phyloP scores from a whole-genome alignment of 169 alveolate genomes.

The Besnoitia besnoiti region DNA sequence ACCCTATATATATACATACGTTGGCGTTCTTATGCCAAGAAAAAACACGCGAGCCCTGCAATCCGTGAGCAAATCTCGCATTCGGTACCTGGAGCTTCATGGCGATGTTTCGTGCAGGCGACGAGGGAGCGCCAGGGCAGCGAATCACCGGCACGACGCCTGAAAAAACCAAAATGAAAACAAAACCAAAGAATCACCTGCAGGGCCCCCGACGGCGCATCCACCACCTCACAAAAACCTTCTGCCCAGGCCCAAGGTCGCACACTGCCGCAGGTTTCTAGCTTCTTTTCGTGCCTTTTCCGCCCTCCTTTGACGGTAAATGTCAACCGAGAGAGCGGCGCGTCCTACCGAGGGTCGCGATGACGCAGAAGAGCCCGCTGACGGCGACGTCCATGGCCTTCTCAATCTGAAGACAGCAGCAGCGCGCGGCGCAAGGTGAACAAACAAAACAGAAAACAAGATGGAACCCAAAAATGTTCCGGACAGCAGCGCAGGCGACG shows the following conservation, averaged over 20 bases:
- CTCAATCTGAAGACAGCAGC: background rate
- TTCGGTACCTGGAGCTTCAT: slow-evolving; percentile 43
- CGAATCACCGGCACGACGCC: slow-evolving; percentile 39
- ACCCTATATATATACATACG: no score
- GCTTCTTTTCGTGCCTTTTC: no score
- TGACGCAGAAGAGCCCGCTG: slow-evolving; percentile 44
- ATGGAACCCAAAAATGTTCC: no score
- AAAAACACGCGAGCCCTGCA: background rate
- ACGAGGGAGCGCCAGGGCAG: slow-evolving; percentile 36
- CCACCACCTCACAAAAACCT: no score
- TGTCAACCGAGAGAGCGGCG: background rate
- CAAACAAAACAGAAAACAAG: background rate
- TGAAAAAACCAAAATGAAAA: background rate
- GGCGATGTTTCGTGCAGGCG: slow-evolving; percentile 42
- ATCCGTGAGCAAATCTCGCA: background rate
- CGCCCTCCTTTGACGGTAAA: no score
- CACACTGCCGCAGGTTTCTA: no score
- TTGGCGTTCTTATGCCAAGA: no score
- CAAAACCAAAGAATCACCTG: background rate
- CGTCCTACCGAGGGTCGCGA: slow-evolving; percentile 49
- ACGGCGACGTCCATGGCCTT: background rate
- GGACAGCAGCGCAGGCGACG: no score
- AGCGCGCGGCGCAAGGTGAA: background rate
- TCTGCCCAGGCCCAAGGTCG: no score
- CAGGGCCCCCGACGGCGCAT: no score